Base-by-base conservation (phyloP, 2,329 filamentous ascomycete genomes). In the Coccinonectria pachysandricola region DNA sequence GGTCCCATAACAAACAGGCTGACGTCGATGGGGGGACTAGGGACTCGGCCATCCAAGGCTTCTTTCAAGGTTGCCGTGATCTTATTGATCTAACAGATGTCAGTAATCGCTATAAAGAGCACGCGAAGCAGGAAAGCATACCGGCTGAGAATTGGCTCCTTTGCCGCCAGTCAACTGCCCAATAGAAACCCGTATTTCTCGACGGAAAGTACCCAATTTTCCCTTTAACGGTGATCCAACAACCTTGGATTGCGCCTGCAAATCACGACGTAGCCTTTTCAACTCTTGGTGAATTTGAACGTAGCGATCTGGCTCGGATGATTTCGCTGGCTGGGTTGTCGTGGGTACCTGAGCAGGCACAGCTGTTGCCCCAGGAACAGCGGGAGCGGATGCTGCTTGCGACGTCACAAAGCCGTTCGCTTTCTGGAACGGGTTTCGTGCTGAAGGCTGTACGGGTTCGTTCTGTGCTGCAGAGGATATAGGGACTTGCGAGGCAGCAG, bases 101-200 rank as follows among this genome's bases (percentile, higher is more conserved):
- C n/a, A n/a, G n/a, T n/a, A n/a, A n/a, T n/a, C n/a, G n/a, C n/a
- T n/a, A n/a, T n/a, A n/a, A n/a, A n/a, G n/a, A n/a, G n/a, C n/a
- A n/a, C n/a, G n/a, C n/a, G 4, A 12, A 14, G 16, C 11, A n/a
- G 6, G 9, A 10, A 8, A 12, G 49, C 57, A 46, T 50, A 60
- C 58, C 19, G 53, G 50, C 19, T 49, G 45, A 3, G 43, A 40
- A 42, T 85, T 85, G 12, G 65, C 66, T 8, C 67, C 69, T 40
- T 70, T 76, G 30, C 71, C 77, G 19, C 67, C 68, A 2, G 75
- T 79, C 15, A 86, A 56, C 48, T 91, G 82, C 6, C 84, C 83
- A 28, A 88, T 68, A 11, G 68, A 75, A 43, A 78, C 80, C 19
- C 71, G 69, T 27, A 91, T 75, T 21, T 76, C 69, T 32, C 83